Base-by-base conservation (phyloP, 345 rosid species). In the Aquilaria malaccensis region DNA sequence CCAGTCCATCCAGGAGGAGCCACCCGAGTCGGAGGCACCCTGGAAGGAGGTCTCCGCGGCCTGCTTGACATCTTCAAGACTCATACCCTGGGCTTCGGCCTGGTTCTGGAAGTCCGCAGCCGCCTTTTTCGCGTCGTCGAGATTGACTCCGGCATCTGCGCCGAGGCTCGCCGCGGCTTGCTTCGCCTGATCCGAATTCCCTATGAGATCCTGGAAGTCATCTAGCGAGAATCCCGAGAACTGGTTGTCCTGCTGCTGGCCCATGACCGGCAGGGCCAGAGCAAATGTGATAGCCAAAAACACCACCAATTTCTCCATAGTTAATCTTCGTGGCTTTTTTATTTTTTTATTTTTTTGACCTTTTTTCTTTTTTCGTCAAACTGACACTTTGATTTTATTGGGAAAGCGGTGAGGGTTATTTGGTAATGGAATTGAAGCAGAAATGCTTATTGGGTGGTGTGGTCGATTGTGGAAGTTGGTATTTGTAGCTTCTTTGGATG, bases 301-400 rank as follows among this genome's bases (percentile, higher is more conserved):
- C 53, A 61, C 46, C 33, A 46, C 32, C 11, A 50, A 46, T 30
- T 61, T 61, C 37, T 30, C 64, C 64, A 61, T 61, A 22, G 22
- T 22, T 22, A 22, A 22, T 22, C 22, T 22, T 22, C 22, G 22
- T 22, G 22, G 22, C 22, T 4, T 61, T 47, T 33, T 13, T 41
- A 45, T 46, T 2, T 0, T 48, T 47, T 10, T n/a, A 1, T 13
- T 2, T 14, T 57, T 37, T 15, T 9, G 14, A 60, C 3, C 45
- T 46, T 2, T 11, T 15, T 30, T 29, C 22, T 13, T 47, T 32
- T 22, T 60, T 31, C 1, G 32, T 45, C 46, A 45, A 6, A 7
- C 31, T 9, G 33, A 31, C 29, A 30, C 43, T 37, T 37, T 37
- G 2, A 1, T 7, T 2, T 37, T 37, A 37, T 37, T 37, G 43